phyloP scores from a whole-genome alignment of 331 rosid genomes.

The Spiraea crenata region DNA sequence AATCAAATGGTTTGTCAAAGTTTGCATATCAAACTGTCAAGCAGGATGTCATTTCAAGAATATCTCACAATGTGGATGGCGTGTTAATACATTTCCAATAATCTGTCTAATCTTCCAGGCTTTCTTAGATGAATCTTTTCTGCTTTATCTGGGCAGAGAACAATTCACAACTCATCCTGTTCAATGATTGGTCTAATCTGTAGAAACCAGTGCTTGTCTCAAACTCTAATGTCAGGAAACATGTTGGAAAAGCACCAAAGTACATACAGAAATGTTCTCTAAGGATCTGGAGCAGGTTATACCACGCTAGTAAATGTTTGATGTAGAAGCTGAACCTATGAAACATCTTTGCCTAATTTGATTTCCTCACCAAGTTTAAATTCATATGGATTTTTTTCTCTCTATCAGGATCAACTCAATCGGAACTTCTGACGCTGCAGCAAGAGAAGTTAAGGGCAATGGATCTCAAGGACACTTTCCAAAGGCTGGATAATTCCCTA shows the following conservation, averaged over 20 bases:
- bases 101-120: neutral
- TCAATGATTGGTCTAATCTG: neutral
- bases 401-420: constrained; percentile 35
- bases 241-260: neutral
- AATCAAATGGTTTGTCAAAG: no score
- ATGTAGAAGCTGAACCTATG: neutral
- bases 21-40: no score
- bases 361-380: neutral
- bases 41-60: no score
- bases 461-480: constrained; percentile 38
- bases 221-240: no score
- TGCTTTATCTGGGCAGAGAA: neutral
- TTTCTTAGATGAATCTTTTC: neutral
- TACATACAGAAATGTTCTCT: neutral
- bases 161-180: neutral
- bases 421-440: constrained; percentile 38
- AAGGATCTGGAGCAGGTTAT: no score
- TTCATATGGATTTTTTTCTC: neutral
- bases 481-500: constrained; percentile 40
- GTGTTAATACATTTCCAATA: neutral
- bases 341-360: neutral
- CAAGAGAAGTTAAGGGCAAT: constrained; percentile 43
- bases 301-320: neutral
- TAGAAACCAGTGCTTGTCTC: no score
- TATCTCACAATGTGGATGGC: no score